These are phyloP conservation scores for Wickerhamiella spandovensis DNA, from an alignment of 805 yeast genomes.

Conservation along the genomic window DNA sequence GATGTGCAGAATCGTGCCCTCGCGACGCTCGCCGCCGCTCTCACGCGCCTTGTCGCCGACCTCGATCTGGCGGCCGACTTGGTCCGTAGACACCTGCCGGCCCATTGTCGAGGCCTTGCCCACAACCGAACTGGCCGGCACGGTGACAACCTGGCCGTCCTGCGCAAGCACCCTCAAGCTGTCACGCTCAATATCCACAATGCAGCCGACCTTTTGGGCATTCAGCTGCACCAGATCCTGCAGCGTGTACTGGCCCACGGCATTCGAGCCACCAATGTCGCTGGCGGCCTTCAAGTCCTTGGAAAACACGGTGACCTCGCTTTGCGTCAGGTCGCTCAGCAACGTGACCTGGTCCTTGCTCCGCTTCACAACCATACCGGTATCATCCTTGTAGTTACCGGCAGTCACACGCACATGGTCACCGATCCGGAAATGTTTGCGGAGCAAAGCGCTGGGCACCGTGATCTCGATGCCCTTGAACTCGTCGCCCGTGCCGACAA, in stretches of 20 bases:
- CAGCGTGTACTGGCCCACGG: conserved; percentile 65
- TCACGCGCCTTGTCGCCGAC: conserved; percentile 93
- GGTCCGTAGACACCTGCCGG: conserved; percentile 76
- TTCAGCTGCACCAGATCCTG: conserved; percentile 84
- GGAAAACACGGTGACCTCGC: conserved; percentile 85
- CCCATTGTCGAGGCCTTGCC: conserved; percentile 45
- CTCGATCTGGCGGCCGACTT: conserved; percentile 68
- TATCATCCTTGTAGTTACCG: conserved; percentile 86
- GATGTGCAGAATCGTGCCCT: conserved; percentile 78
- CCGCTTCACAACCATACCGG: conserved; percentile 81
- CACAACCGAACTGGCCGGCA: conserved; percentile 72
- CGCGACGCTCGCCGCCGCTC: conserved; percentile 66
- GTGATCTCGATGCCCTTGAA: conserved; percentile 51
- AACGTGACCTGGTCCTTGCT: conserved; percentile 73
- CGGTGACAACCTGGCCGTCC: conserved; percentile 60
- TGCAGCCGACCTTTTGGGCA: conserved; percentile 76
- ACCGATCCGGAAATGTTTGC: conserved; percentile 81
- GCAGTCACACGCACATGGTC: conserved; percentile 88
- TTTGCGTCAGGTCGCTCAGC: conserved; percentile 75
- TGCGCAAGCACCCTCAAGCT: conserved; percentile 66
- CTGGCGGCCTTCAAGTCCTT: conserved; percentile 82
- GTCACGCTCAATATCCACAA: conserved; percentile 81
- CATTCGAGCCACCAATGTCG: conserved; percentile 67
- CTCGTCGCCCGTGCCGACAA: conserved; percentile 34
- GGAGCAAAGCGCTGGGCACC: conserved; percentile 65